Evolutionary conservation across 2,329 filamentous ascomycete genomes (phyloP), one percentile per base, ranked within the genome.

Genomic region (Pyrenochaeta sp.): DNA sequence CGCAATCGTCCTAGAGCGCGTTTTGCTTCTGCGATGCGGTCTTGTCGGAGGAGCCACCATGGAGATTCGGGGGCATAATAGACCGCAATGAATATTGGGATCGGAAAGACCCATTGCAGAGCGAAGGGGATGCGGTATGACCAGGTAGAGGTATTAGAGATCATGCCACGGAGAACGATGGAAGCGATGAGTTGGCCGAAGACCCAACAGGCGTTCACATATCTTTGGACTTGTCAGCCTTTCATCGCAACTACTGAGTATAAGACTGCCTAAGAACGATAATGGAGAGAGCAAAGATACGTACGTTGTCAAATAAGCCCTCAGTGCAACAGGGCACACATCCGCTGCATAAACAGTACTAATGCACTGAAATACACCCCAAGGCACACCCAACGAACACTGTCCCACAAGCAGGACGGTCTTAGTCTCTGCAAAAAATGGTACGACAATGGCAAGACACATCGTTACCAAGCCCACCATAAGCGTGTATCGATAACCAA

Each of bases 1-100:
- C 28, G 28, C 28, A 30, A 9, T 9, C 28, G 28, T 5, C 9
- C 55, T 2, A 69, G 50, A 3, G 58, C 56, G 3, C 32, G 15
- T 32, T 89, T 90, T 25, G 89, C 90, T 12, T 90, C 86, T 6
- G 86, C 83, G 36, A 85, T 76, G 34, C 81, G 82, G 30, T 85
- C 86, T 61, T 83, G 84, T 39, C 89, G 86, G 32, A 91, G 86
- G n/a, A 91, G 82, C 88, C 88, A 91, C 88, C 88, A 90, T 0
- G 88, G 88, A 9, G 84, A 87, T 72, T 90, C 88, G 9, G 88
- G 89, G 0, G 88, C 88, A 58, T 90, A 86, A 63, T 78, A 84
- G 62, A 90, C 86, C 54, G 84, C 86, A 47, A 89, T 72, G 46
- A 86, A 81, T 5, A 91, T 81, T 2, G 88, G 88, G 5, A 88